A percentile compares a stretch with the other conserved stretches of the same genome.
phyloP scores from a whole-genome alignment of 345 rosid species.

The Citrus mangshanensis region DNA sequence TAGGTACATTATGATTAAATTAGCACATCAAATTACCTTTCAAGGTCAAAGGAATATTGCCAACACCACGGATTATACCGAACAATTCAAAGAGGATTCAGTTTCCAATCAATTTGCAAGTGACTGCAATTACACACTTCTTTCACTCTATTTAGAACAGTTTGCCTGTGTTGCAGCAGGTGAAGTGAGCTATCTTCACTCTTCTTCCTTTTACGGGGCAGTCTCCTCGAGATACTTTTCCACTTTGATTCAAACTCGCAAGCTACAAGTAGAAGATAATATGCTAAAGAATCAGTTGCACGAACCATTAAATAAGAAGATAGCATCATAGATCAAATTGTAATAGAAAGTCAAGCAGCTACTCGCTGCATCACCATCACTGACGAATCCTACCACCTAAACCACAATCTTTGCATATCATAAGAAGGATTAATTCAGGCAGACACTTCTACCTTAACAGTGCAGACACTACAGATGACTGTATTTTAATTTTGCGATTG shows the following conservation, averaged over 20 bases:
- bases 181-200: conserved; percentile 23
- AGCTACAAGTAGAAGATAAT: conserved; percentile 20
- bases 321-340: neutral
- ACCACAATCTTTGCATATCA: neutral
- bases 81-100: conserved; percentile 20
- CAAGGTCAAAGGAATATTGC: neutral
- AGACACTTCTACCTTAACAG: neutral
- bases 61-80: neutral
- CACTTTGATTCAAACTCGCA: conserved; percentile 52
- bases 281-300: neutral
- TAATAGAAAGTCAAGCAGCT: neutral
- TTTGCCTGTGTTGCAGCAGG: conserved; percentile 47
- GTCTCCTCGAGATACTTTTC: conserved; percentile 46
- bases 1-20: neutral
- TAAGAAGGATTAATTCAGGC: neutral
- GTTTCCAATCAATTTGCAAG: conserved; percentile 46
- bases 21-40: neutral
- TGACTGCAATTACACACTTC: conserved; percentile 34
- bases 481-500: too few species aligned
- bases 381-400: neutral
- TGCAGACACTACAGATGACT: too few species aligned
- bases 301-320: neutral
- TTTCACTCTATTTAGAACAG: conserved; percentile 36
- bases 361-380: neutral
- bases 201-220: conserved; percentile 32